Base-by-base conservation (phyloP, 2,329 filamentous ascomycete species). In the Diaporthe sp. region DNA sequence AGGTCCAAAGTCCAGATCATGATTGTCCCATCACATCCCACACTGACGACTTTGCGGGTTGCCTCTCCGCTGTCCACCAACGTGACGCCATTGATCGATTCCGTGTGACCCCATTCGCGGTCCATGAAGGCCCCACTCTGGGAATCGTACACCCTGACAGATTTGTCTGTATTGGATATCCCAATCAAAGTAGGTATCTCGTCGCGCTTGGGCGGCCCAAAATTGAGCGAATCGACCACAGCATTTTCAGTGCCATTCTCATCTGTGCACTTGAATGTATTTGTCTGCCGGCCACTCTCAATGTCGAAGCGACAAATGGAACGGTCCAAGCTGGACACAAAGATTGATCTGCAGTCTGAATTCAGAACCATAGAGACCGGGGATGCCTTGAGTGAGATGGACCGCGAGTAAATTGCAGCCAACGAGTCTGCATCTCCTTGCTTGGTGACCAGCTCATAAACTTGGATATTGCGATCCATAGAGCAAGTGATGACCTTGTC, bases 91-190 rank as follows among this genome's bases (percentile, higher is more conserved):
- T 94, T 97, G 77, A 99, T 95, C 12, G 96, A 94, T 81, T 98
- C 96, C 0, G 96, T 98, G 78, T 99, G 97, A 1, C 97, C 97
- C 91, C 95, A 98, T 84, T 98, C 97, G 53, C 95, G 92, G 68
- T 95, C 94, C 37, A 98, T 85, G 73, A 99, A 92, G 2, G 86
- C 85, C 12, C 96, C 96, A 55, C 91, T 92, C 75, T 93, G 92
- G 39, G 91, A 87, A 78, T 98, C 94, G 79, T 99, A 99, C 22
- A 99, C 86, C 47, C 97, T 89, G 72, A 99, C 93, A 0, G 97
- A 98, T 81, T 98, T 99, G 83, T 99, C 97, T 0, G 94, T 98
- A 78, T 96, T 96, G 12, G 96, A 98, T 15, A 97, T 89, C n/a
- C 95, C 96, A 25, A 97, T 88, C 69, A 99, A 88, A 68, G 97